phyloP scores from a whole-genome alignment of 176 grass and related monocot species.

The Carex kokanica region DNA sequence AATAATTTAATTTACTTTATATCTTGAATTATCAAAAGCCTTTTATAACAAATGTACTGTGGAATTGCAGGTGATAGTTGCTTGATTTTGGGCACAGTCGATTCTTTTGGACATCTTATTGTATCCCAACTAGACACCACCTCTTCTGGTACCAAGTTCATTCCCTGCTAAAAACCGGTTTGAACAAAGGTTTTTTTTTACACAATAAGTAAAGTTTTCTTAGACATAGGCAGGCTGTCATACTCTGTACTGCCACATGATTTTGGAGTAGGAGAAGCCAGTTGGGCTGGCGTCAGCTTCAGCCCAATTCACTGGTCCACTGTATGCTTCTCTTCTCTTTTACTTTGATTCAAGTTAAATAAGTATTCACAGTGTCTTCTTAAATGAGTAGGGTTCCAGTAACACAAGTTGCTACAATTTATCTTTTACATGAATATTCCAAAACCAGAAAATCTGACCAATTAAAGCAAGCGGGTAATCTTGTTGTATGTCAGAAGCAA shows the following conservation, averaged over 20 bases:
- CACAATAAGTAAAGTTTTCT: slow-evolving; percentile 30
- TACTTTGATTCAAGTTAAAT: background rate
- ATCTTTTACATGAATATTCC: background rate
- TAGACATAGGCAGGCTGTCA: slow-evolving; percentile 73
- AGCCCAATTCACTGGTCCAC: slow-evolving; percentile 57
- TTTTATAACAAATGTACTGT: slow-evolving; percentile 4
- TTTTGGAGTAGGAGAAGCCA: slow-evolving; percentile 73
- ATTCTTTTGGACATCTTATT: slow-evolving; percentile 82
- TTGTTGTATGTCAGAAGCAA: background rate
- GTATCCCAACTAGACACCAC: slow-evolving; percentile 57
- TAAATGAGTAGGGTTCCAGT: background rate
- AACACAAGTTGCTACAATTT: background rate
- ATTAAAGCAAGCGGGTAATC: background rate
- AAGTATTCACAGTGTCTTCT: background rate
- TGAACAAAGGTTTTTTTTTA: background rate
- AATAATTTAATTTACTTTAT: background rate
- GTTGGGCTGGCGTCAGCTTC: slow-evolving; percentile 85
- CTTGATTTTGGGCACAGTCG: slow-evolving; percentile 85
- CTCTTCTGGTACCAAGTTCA: slow-evolving; percentile 62
- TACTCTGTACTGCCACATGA: slow-evolving; percentile 84
- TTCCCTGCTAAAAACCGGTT: slow-evolving; percentile 16
- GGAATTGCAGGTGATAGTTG: slow-evolving; percentile 52
- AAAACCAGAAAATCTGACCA: background rate
- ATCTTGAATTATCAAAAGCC: background rate
- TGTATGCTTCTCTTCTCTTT: slow-evolving; percentile 34